Conservation (phyloP, 2,329 filamentous ascomycete genomes). For the Clarireedia homoeocarpa region DNA sequence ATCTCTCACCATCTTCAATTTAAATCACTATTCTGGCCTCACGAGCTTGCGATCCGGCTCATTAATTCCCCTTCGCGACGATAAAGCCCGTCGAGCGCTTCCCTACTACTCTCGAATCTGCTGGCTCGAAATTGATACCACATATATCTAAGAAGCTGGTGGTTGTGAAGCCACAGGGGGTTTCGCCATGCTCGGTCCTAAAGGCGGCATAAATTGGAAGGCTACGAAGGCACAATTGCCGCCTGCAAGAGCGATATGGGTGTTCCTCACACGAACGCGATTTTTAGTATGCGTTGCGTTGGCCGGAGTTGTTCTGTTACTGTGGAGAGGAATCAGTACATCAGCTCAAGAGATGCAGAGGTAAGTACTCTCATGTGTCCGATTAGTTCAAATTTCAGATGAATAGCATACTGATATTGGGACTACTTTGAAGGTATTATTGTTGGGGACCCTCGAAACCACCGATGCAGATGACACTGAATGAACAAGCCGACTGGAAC, state of each 20-base stretch:
- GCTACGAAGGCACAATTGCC: constrained; percentile 73
- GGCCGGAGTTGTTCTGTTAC: constrained; percentile 62
- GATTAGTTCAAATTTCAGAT: background rate
- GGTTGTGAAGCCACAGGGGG: constrained; percentile 34
- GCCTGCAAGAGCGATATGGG: constrained; percentile 62
- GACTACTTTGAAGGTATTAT: constrained; percentile 62
- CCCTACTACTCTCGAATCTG: background rate
- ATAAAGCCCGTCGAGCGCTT: background rate
- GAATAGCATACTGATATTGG: background rate
- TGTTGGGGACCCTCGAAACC: constrained; percentile 93
- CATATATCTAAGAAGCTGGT: constrained; percentile 26
- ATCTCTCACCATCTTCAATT: background rate
- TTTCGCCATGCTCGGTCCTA: constrained; percentile 74
- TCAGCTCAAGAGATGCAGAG: constrained; percentile 85
- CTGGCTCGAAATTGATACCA: constrained; percentile 21
- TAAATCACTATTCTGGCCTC: constrained; percentile 2
- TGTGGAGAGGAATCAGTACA: constrained; percentile 81
- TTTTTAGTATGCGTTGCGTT: constrained; percentile 68
- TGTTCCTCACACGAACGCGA: constrained; percentile 67
- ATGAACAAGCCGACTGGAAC: constrained; percentile 86
- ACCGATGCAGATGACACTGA: constrained; percentile 90
- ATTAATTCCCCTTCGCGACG: background rate
- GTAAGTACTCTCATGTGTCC: constrained; percentile 37
- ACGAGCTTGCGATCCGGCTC: constrained; percentile 4
- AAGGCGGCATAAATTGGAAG: constrained; percentile 89